Conservation (phyloP, 139 green algal species). For the Tetradesmus obliquus region DNA sequence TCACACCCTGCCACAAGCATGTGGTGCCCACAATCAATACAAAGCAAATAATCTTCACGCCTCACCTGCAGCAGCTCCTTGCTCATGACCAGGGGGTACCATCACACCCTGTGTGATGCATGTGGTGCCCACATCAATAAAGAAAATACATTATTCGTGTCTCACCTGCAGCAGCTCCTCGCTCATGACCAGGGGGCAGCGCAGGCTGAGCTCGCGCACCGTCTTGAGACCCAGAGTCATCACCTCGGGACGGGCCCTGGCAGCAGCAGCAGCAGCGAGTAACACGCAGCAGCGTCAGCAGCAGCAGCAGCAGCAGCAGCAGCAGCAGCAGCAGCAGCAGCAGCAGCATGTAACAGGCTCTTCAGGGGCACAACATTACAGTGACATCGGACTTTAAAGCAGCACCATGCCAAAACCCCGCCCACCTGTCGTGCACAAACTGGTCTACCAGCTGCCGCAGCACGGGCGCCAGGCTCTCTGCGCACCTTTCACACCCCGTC, state of each 20-base stretch:
- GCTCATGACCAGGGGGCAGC: conserved; percentile 91
- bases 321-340: not conserved
- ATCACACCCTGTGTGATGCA: no score
- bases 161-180: conserved; percentile 85
- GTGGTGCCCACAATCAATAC: no score
- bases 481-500: no score
- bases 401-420: no score
- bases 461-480: conserved; percentile 62
- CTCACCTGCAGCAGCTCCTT: conserved; percentile 84
- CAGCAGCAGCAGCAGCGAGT: not conserved
- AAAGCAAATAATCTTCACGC: no score
- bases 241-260: conserved; percentile 73
- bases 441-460: conserved; percentile 94
- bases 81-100: conserved; percentile 89
- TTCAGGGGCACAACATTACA: no score
- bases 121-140: no score
- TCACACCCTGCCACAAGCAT: no score
- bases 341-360: not conserved
- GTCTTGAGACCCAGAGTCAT: conserved; percentile 94
- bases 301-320: not conserved
- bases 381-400: no score
- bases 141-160: no score
- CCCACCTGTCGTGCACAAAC: conserved; percentile 96
- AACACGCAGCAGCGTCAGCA: not conserved
- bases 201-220: conserved; percentile 90